Percentiles rank a stretch among this genome's conserved stretches.
These are phyloP conservation scores for Exophiala phaeomuriformis DNA, from an alignment of 2,329 filamentous ascomycete species.

Conservation along the genomic window DNA sequence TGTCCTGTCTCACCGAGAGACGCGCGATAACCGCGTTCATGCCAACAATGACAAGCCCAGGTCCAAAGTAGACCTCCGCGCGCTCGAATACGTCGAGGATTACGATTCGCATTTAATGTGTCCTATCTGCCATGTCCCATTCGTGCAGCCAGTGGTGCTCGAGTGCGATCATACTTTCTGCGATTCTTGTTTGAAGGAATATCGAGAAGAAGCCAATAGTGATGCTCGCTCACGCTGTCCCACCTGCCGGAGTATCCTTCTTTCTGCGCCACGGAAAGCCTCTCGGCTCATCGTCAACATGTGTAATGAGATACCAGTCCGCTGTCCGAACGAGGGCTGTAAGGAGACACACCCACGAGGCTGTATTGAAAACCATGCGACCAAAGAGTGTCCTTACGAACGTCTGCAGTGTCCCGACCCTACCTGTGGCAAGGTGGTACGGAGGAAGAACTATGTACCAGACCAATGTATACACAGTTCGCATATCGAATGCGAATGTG, in stretches of 20 bases:
- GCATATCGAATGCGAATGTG: conserved; percentile 27
- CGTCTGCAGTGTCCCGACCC: conserved; percentile 46
- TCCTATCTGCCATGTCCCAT: conserved; percentile 57
- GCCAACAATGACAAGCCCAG: background rate
- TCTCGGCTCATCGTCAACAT: conserved; percentile 54
- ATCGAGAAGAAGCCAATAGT: conserved; percentile 15
- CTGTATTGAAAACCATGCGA: conserved; percentile 52
- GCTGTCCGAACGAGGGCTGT: conserved; percentile 55
- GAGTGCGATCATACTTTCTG: conserved; percentile 60
- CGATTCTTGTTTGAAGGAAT: conserved; percentile 48
- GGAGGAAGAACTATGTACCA: conserved; percentile 45
- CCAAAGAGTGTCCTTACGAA: conserved; percentile 53
- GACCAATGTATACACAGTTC: conserved; percentile 25
- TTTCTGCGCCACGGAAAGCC: conserved; percentile 37
- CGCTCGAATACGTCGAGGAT: conserved; percentile 50
- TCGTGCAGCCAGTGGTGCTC: conserved; percentile 51
- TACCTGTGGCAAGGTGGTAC: conserved; percentile 47
- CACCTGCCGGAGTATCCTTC: conserved; percentile 47
- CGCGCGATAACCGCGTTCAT: background rate
- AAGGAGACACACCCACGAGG: conserved; percentile 47
- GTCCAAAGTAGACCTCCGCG: conserved; percentile 42
- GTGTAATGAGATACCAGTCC: conserved; percentile 54
- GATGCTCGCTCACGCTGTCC: conserved; percentile 42
- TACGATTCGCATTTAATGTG: conserved; percentile 57
- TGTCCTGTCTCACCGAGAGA: conserved; percentile 10